Percentiles rank a stretch among this genome's conserved stretches.
Conservation (phyloP, 495 filamentous ascomycete species). For the Gamarada debralockiae region DNA sequence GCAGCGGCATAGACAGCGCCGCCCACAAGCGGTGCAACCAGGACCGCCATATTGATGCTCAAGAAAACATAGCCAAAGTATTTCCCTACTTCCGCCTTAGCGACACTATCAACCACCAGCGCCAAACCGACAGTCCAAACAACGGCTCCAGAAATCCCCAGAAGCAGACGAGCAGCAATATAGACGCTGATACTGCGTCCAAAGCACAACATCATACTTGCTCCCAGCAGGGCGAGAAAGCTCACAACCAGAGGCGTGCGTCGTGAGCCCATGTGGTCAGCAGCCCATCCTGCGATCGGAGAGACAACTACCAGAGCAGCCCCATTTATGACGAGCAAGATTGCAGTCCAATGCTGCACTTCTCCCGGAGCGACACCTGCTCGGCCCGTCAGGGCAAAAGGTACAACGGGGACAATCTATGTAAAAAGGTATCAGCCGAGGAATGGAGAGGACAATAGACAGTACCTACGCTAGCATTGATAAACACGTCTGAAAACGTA, state of each 20-base stretch:
- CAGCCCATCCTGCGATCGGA: constrained; percentile 49
- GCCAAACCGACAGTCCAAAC: constrained; percentile 80
- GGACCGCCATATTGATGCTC: background rate
- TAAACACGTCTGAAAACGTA: constrained; percentile 63
- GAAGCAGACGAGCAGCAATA: constrained; percentile 60
- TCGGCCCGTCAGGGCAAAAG: constrained; percentile 51
- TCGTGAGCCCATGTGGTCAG: constrained; percentile 51
- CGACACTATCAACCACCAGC: constrained; percentile 76
- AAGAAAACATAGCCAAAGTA: constrained; percentile 50
- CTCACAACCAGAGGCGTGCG: constrained; percentile 54
- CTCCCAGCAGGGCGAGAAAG: constrained; percentile 49
- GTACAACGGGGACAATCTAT: constrained; percentile 54
- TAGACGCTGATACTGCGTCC: constrained; percentile 47
- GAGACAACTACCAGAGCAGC: constrained; percentile 52
- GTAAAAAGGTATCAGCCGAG: constrained; percentile 24
- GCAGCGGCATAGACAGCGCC: constrained; percentile 68
- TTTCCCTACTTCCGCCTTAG: constrained; percentile 56
- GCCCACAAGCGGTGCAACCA: constrained; percentile 40
- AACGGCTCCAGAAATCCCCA: constrained; percentile 70
- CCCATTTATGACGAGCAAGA: constrained; percentile 56
- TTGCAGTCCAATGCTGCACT: constrained; percentile 46
- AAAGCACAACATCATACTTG: constrained; percentile 55
- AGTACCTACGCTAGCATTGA: constrained; percentile 49
- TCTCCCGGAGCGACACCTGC: constrained; percentile 42
- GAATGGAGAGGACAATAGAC: background rate